Percentiles rank a stretch among this genome's conserved stretches.
phyloP scores from a whole-genome alignment of 2,329 filamentous ascomycete species.

The Cercospora janseana region DNA sequence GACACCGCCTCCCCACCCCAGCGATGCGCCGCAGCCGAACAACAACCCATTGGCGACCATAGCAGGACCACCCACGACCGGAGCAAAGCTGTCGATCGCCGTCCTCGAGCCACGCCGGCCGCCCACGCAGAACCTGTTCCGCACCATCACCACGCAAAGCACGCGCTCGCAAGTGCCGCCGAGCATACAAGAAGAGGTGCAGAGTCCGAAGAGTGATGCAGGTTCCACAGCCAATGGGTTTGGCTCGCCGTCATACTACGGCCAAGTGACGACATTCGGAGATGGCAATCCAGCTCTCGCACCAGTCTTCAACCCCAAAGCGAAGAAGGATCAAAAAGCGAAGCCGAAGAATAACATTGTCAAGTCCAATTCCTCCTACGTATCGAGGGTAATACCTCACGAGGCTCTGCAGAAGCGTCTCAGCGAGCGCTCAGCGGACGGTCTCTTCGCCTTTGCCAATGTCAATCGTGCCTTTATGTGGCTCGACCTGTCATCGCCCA shows the following conservation, averaged over 20 bases:
- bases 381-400: constrained; percentile 91
- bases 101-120: constrained; percentile 59
- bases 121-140: constrained; percentile 45
- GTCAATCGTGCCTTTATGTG: constrained; percentile 95
- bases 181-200: constrained; percentile 49
- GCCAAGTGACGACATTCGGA: constrained; percentile 66
- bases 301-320: constrained; percentile 60
- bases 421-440: constrained; percentile 72
- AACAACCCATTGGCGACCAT: constrained; percentile 87
- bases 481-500: constrained; percentile 79
- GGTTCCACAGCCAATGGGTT: constrained; percentile 44
- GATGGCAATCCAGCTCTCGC: constrained; percentile 76
- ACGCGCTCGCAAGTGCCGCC: constrained; percentile 38
- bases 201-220: constrained; percentile 47
- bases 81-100: constrained; percentile 79
- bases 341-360: constrained; percentile 99
- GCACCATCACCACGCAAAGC: constrained; percentile 44
- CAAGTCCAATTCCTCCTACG: constrained; percentile 98
- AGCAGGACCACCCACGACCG: constrained; percentile 76
- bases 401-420: constrained; percentile 77
- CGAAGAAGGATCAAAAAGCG: constrained; percentile 65
- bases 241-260: constrained; percentile 34
- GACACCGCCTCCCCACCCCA: constrained; percentile 91
- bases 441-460: constrained; percentile 88
- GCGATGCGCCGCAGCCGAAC: constrained; percentile 81